Evolutionary conservation across 2,329 filamentous ascomycete genomes (phyloP).

Genomic region (Ophiocordyceps sinensis): DNA sequence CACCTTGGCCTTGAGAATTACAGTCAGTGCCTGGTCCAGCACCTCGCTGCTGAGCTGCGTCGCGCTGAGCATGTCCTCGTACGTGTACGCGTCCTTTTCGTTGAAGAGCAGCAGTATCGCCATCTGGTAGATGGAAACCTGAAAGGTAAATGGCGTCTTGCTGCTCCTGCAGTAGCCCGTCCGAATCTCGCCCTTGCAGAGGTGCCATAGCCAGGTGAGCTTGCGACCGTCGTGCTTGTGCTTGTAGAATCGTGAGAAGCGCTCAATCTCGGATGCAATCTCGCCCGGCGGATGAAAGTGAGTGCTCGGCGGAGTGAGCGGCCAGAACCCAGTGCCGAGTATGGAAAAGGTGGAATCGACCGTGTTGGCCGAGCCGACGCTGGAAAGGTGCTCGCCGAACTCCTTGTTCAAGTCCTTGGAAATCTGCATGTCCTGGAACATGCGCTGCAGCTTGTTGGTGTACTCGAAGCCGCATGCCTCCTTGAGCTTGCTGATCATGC

Average conservation of each 20-base stretch:
- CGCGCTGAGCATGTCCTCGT: constrained; percentile 72
- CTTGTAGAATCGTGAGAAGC: constrained; percentile 83
- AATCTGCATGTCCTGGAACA: constrained; percentile 99
- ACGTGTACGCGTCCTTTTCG: constrained; percentile 69
- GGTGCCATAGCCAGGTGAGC: constrained; percentile 93
- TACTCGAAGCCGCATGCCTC: constrained; percentile 98
- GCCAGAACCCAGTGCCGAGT: constrained; percentile 95
- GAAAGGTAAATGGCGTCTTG: constrained; percentile 91
- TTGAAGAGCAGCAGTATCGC: constrained; percentile 91
- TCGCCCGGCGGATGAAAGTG: constrained; percentile 78
- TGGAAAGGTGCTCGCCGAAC: constrained; percentile 64
- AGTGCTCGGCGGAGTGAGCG: constrained; percentile 71
- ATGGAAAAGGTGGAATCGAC: constrained; percentile 84
- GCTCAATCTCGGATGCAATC: constrained; percentile 75
- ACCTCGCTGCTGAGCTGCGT: constrained; percentile 71
- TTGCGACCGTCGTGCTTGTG: constrained; percentile 95
- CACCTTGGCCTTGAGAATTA: constrained; percentile 89
- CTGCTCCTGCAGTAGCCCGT: constrained; percentile 80
- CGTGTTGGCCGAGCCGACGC: constrained; percentile 43
- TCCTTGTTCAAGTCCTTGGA: constrained; percentile 90
- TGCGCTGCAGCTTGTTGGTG: constrained; percentile 97
- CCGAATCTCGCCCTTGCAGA: constrained; percentile 94
- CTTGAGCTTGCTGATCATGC: constrained; percentile 99
- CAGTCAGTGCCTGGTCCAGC: constrained; percentile 71
- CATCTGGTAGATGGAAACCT: constrained; percentile 97